Evolutionary conservation across 169 alveolate genomes (phyloP).

Genomic region (Plasmodium ovale): DNA sequence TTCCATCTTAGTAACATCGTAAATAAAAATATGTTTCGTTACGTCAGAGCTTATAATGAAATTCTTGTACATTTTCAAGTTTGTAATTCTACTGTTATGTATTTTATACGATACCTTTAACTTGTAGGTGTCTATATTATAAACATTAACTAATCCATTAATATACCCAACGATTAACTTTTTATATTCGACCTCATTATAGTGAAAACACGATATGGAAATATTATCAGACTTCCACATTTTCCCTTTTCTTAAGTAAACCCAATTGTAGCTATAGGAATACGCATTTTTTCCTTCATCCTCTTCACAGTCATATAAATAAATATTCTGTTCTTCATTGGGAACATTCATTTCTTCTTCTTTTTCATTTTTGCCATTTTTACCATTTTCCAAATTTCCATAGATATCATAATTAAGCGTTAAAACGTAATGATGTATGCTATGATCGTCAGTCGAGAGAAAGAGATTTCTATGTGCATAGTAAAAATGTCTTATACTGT

Average conservation of each 20-base stretch:
- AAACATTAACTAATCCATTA: slow-evolving; percentile 50
- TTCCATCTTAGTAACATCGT: slow-evolving; percentile 18
- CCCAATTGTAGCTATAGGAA: slow-evolving; percentile 67
- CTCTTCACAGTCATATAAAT: slow-evolving; percentile 50
- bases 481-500: slow-evolving; percentile 21
- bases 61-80: slow-evolving; percentile 49
- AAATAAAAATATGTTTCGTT: slow-evolving; percentile 63
- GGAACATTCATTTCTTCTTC: background rate
- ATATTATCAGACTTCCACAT: slow-evolving; percentile 54
- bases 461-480: slow-evolving; percentile 29
- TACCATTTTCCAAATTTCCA: background rate
- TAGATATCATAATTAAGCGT: too few relatives aligned
- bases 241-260: slow-evolving; percentile 24
- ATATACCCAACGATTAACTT: slow-evolving; percentile 66
- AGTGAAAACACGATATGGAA: slow-evolving; percentile 50
- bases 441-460: slow-evolving; percentile 65
- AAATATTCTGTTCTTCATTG: slow-evolving; percentile 10
- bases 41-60: slow-evolving; percentile 63
- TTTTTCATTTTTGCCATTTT: background rate
- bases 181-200: slow-evolving; percentile 2
- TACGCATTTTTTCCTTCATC: slow-evolving; percentile 21
- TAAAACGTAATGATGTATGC: slow-evolving; percentile 46
- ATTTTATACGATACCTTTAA: slow-evolving; percentile 47
- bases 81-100: slow-evolving; percentile 69
- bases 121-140: slow-evolving; percentile 44